Evolutionary conservation across 169 alveolate genomes (phyloP).

Genomic region (Cryptosporidium sp.): DNA sequence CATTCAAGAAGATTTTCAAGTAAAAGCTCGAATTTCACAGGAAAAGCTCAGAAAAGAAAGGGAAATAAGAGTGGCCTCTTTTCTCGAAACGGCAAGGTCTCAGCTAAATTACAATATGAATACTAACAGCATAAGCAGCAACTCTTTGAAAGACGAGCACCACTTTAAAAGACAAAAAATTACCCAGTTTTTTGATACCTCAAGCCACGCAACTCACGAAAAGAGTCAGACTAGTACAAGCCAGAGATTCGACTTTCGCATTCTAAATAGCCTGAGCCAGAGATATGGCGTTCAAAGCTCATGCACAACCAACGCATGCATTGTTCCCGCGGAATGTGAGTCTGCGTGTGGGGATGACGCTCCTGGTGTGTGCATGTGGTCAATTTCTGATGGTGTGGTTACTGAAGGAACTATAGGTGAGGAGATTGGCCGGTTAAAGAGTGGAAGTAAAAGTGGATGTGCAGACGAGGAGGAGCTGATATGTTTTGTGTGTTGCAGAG

Average conservation of each 20-base stretch:
- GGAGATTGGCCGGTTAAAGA: not conserved
- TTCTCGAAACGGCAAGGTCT: slow-evolving; percentile 27
- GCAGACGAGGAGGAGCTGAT: slow-evolving; percentile 8
- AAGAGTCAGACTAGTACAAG: not conserved
- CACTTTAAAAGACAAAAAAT: not conserved
- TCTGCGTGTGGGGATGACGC: not conserved
- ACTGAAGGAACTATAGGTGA: not conserved
- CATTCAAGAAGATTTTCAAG: not conserved
- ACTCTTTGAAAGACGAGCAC: not conserved
- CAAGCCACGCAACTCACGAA: not conserved
- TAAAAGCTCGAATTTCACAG: not conserved
- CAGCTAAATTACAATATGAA: slow-evolving; percentile 3
- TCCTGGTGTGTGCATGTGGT: not conserved
- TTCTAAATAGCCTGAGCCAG: not conserved
- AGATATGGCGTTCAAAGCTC: not conserved
- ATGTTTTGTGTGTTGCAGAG: slow-evolving; percentile 69
- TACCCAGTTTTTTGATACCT: slow-evolving; percentile 16
- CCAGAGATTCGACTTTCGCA: not conserved
- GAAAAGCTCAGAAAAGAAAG: slow-evolving; percentile 11
- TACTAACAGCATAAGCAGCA: not conserved
- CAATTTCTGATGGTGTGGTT: slow-evolving; percentile 8
- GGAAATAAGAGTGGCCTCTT: slow-evolving; percentile 38
- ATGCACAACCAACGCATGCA: not conserved
- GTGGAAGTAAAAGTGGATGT: not conserved
- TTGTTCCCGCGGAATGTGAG: not conserved